These are phyloP conservation scores for Diaporthe ampelina DNA, from an alignment of 2,329 filamentous ascomycete species.

Conservation along the genomic window DNA sequence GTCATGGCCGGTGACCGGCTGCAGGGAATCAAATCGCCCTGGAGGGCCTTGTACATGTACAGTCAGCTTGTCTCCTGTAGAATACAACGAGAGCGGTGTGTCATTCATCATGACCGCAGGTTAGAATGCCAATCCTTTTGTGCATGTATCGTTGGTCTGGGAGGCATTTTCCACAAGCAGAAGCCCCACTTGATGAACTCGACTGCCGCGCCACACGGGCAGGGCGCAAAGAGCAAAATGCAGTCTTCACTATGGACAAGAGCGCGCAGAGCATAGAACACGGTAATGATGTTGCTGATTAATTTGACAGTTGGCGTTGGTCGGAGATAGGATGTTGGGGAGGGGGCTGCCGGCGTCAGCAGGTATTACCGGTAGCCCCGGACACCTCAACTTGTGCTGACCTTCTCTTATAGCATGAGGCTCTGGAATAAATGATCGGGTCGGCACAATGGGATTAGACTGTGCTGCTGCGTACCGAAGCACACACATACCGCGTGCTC, in stretches of 20 bases:
- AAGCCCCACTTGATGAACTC: neutral
- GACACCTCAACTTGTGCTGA: neutral
- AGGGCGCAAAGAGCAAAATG: neutral
- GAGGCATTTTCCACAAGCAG: neutral
- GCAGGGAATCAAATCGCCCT: slow-evolving; percentile 11
- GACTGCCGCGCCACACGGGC: neutral
- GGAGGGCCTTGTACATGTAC: slow-evolving; percentile 29
- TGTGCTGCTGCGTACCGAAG: neutral
- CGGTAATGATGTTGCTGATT: slow-evolving; percentile 13
- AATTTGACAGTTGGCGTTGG: neutral
- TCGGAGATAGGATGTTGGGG: neutral
- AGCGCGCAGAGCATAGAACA: too few species aligned
- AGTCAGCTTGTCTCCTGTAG: slow-evolving; percentile 22
- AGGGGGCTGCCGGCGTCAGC: neutral
- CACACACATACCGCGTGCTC: neutral
- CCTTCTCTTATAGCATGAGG: neutral
- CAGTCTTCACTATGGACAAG: too few species aligned
- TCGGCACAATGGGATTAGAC: too few species aligned
- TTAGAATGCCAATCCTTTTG: neutral
- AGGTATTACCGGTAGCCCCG: neutral
- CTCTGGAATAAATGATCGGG: neutral
- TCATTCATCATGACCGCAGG: neutral
- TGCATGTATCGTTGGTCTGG: neutral
- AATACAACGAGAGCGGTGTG: slow-evolving; percentile 13
- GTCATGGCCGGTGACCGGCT: slow-evolving; percentile 13